Evolutionary conservation across 805 yeast species (phyloP).

Genomic region (Hanseniaspora taiwanica): DNA sequence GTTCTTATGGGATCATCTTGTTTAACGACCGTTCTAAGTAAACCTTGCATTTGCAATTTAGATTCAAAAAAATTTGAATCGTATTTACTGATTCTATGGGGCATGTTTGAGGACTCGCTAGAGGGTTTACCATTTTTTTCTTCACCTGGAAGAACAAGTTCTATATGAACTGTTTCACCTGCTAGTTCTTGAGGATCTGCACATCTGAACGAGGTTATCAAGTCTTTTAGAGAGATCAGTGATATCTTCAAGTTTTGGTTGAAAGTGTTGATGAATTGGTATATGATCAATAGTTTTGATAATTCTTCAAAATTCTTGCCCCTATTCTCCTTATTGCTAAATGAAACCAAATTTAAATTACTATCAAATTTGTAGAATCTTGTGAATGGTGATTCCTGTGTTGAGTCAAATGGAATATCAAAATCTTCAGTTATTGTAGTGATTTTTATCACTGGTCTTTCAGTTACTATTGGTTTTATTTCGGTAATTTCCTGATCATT

Average conservation of each 20-base stretch:
- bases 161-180: slow-evolving; percentile 16
- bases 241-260: slow-evolving; percentile 14
- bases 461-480: slow-evolving; percentile 7
- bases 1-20: slow-evolving; percentile 11
- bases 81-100: slow-evolving; percentile 15
- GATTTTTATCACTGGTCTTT: slow-evolving; percentile 6
- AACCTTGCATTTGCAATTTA: slow-evolving; percentile 8
- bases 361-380: slow-evolving; percentile 13
- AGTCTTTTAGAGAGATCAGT: slow-evolving; percentile 18
- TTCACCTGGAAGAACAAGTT: background rate
- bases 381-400: slow-evolving; percentile 5
- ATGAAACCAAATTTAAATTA: slow-evolving; percentile 13
- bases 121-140: too few relatives aligned
- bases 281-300: slow-evolving; percentile 16
- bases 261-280: slow-evolving; percentile 21
- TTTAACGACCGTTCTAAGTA: slow-evolving; percentile 10
- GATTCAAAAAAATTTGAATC: slow-evolving; percentile 11
- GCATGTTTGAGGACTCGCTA: background rate
- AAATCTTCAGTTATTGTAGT: slow-evolving; percentile 17
- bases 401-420: slow-evolving; percentile 12
- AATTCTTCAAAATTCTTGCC: slow-evolving; percentile 10
- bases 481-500: slow-evolving; percentile 5
- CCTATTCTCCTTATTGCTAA: background rate
- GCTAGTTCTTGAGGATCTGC: slow-evolving; percentile 17
- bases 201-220: slow-evolving; percentile 18